These are phyloP conservation scores for Exophiala xenobiotica DNA, from an alignment of 2,329 filamentous ascomycete genomes.

Conservation along the genomic window DNA sequence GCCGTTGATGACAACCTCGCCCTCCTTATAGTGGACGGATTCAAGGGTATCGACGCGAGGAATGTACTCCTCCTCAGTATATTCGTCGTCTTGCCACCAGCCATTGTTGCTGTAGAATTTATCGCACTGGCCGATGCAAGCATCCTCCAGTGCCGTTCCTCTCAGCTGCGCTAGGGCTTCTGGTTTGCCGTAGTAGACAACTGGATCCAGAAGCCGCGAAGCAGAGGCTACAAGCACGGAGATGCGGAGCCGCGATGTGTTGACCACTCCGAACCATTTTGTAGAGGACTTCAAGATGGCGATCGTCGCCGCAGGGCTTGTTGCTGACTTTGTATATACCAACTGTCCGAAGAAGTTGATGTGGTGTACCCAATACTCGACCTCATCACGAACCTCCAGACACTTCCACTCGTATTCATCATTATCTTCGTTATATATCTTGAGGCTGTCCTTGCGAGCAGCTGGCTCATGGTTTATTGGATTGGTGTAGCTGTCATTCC, in stretches of 20 bases:
- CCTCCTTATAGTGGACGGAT: background rate
- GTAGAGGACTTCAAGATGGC: conserved; percentile 15
- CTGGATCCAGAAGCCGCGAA: conserved; percentile 17
- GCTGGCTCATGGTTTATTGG: background rate
- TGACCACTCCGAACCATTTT: conserved; percentile 13
- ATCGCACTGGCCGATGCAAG: conserved; percentile 11
- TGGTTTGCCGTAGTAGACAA: conserved; percentile 13
- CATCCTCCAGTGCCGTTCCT: conserved; percentile 18
- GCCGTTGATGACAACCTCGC: conserved; percentile 16
- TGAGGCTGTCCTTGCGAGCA: background rate
- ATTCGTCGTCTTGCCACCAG: conserved; percentile 12
- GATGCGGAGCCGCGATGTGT: conserved; percentile 8
- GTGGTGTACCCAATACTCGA: conserved; percentile 19
- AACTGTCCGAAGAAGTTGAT: conserved; percentile 18
- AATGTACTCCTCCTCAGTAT: conserved; percentile 6
- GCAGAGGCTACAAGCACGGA: conserved; percentile 9
- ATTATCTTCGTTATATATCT: background rate
- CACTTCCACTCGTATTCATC: conserved; percentile 1
- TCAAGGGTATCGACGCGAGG: conserved; percentile 8
- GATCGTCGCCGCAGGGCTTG: conserved; percentile 18
- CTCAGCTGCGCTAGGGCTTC: conserved; percentile 7
- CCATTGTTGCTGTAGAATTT: conserved; percentile 14
- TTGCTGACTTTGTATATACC: conserved; percentile 15
- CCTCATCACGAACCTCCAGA: background rate
- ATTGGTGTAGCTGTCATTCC: background rate